A percentile compares a stretch with the other conserved stretches of the same genome.
Conservation (phyloP, 345 rosid species). For the Salix caprea region DNA sequence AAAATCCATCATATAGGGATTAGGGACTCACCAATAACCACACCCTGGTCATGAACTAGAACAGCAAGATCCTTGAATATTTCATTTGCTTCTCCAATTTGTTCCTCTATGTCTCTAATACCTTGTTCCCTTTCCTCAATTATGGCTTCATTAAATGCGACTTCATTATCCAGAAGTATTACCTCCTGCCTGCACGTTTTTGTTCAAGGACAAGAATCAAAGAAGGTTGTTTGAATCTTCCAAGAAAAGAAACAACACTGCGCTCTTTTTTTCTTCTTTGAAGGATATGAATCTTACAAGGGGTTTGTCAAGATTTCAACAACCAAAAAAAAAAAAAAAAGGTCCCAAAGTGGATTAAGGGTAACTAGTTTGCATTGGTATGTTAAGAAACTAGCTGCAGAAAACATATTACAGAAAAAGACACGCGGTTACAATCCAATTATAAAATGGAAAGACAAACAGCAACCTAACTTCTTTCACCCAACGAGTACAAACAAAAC, state of each 20-base stretch:
- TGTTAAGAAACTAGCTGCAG: not conserved
- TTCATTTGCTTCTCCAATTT: conserved; percentile 62
- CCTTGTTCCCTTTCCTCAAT: conserved; percentile 71
- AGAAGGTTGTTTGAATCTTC: not conserved
- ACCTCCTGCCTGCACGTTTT: conserved; percentile 45
- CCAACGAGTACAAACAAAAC: not conserved
- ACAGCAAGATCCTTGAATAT: conserved; percentile 72
- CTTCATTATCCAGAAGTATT: conserved; percentile 54
- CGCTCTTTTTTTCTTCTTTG: no score
- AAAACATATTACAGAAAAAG: not conserved
- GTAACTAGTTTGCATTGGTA: not conserved
- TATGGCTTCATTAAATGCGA: conserved; percentile 63
- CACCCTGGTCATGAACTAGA: conserved; percentile 66
- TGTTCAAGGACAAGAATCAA: not conserved
- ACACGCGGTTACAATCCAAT: not conserved
- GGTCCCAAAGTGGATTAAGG: no score
- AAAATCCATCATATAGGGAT: not conserved
- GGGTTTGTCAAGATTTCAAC: no score
- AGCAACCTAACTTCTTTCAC: not conserved
- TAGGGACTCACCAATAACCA: conserved; percentile 48
- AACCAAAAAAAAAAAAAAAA: no score
- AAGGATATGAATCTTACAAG: no score
- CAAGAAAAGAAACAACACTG: not conserved
- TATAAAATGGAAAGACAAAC: not conserved
- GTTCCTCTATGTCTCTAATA: conserved; percentile 50